Evolutionary conservation across 352 stramenopile genomes (phyloP), one percentile per base, ranked within the genome.

Genomic region (Pythium dissimile): DNA sequence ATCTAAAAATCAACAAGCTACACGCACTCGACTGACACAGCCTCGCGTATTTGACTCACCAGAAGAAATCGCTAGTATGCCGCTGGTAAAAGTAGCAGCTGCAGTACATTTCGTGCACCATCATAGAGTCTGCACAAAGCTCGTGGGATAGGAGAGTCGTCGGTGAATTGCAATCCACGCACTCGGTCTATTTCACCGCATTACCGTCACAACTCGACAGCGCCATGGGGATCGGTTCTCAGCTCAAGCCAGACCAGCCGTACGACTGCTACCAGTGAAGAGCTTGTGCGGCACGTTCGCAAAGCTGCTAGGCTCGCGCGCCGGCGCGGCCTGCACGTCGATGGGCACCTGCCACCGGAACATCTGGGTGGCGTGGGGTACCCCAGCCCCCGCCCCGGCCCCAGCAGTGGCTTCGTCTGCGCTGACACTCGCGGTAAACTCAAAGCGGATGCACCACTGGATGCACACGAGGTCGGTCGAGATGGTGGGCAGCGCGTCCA

Each of bases 291-390:
- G 75, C n/a, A 85, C 68, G 28, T 80, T 82, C 20, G 72, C 69
- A 41, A 80, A 71, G 27, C 67, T 64, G 26, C 63, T 73, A 32
- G 63, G 50, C 53, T 74, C 68, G 1, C 67, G 62, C 1, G 64
- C 52, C 2, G 67, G 51, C 5, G 65, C 44, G 6, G 75, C 64
- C 20, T 72, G 63, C 12, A 86, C 69, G 15, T 83, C 63, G 42
- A 86, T 71, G 4, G 73, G 75, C 11, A 86, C 71, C 11, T 86
- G 72, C 75, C 75, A 86, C 41, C 71, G 66, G 54, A 86, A 86
- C 1, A 59, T 70, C 58, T 86, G 75, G 1, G 57, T 56, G 37
- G 44, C 15, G 5, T 18, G 16, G 1, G 44, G 18, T 39, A 34
- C 27, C n/a, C 27, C 13, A 23, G n/a, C n/a, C n/a, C n/a, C n/a